phyloP scores from a whole-genome alignment of 2,329 filamentous ascomycete genomes.

The Microcera coccophila region DNA sequence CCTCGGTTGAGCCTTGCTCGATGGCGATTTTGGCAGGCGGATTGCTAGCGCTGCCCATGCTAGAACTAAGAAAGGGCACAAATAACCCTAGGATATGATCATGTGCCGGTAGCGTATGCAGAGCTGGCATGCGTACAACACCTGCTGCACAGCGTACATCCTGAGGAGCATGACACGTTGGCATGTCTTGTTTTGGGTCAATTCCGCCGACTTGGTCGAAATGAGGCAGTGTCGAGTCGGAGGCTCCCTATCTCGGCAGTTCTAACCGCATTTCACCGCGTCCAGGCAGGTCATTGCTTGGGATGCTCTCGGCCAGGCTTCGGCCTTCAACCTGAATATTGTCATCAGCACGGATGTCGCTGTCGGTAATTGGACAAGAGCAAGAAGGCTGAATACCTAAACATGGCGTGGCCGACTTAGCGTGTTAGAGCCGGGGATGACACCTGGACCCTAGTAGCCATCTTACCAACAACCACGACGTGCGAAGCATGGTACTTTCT shows the following conservation, averaged over 20 bases:
- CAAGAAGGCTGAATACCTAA: not conserved
- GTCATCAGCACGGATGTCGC: no score
- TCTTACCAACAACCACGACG: no score
- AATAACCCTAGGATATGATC: not conserved
- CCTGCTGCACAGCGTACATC: not conserved
- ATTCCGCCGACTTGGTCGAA: constrained; percentile 3
- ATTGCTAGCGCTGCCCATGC: no score
- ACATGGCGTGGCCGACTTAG: not conserved
- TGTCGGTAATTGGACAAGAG: no score
- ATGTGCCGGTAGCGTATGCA: constrained; percentile 7
- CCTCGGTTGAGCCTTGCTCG: not conserved
- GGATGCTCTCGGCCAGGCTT: constrained; percentile 8
- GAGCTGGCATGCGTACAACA: constrained; percentile 9
- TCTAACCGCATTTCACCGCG: not conserved
- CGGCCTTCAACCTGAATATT: constrained; percentile 4
- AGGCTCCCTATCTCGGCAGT: constrained; percentile 2
- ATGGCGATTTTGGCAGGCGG: not conserved
- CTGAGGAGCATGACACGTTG: constrained; percentile 11
- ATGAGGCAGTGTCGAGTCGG: constrained; percentile 4
- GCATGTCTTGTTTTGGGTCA: constrained; percentile 9
- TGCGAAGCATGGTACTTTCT: no score
- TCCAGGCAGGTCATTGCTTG: not conserved
- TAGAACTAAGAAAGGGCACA: not conserved
- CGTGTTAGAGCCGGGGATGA: not conserved
- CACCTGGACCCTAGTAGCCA: not conserved